Evolutionary conservation across 257 asterid genomes (phyloP).

Genomic region (Paraleonurus japonicus): DNA sequence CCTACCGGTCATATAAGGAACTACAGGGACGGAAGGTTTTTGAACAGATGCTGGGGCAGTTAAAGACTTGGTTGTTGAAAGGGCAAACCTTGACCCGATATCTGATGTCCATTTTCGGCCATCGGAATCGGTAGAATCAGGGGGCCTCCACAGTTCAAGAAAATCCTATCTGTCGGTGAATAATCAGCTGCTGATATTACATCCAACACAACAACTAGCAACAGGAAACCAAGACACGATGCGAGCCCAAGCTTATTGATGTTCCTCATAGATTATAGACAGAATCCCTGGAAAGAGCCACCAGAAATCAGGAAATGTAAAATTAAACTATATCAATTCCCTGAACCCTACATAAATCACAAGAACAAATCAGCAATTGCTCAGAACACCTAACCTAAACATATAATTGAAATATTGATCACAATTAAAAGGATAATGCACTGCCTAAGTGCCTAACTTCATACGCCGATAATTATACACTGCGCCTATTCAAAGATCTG

Average conservation of each 20-base stretch:
- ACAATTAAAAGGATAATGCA: neutral
- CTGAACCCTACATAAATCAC: neutral
- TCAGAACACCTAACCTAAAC: neutral
- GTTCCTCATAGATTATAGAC: constrained; percentile 28
- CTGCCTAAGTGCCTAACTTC: neutral
- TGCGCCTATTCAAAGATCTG: constrained; percentile 19
- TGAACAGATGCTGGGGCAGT: constrained; percentile 59
- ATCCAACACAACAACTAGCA: constrained; percentile 21
- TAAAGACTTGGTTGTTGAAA: constrained; percentile 40
- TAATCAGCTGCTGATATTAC: constrained; percentile 46
- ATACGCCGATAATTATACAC: neutral
- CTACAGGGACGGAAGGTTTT: constrained; percentile 71
- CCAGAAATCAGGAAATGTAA: constrained; percentile 11
- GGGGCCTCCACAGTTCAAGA: constrained; percentile 86
- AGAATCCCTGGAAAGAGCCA: constrained; percentile 6
- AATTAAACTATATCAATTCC: constrained; percentile 20
- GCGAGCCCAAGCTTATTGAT: constrained; percentile 5
- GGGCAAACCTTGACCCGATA: constrained; percentile 63
- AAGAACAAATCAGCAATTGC: constrained; percentile 12
- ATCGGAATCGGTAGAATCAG: constrained; percentile 56
- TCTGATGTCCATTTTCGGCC: constrained; percentile 80
- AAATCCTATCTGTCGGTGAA: constrained; percentile 65
- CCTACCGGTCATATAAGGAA: constrained; percentile 89
- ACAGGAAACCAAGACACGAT: constrained; percentile 18
- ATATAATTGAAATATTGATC: neutral